Base-by-base conservation (phyloP, 176 grass and related monocot genomes). In the Cenchrus fungigraminus region DNA sequence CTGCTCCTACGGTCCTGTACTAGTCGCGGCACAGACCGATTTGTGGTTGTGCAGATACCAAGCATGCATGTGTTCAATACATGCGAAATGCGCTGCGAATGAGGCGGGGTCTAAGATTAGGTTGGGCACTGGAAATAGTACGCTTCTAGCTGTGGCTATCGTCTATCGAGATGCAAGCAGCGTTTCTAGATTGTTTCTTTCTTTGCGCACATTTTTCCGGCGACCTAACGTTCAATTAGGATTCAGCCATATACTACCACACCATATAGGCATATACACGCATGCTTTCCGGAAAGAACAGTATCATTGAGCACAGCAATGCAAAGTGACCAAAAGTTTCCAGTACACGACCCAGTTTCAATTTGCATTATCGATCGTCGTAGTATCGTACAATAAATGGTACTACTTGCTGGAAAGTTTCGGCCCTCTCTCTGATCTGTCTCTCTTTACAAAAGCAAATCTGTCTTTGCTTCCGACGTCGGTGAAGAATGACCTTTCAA, bases 381-480 rank as follows among this genome's bases (percentile, higher is more conserved):
- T 25, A 25, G 22, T 25, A 25, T 25, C 22, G 31, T 76, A 58
- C 73, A 7, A 7, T 5, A 3, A 22, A 54, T 54, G 2, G 16
- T 71, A 47, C 43, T 71, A 47, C 43, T 44, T 17, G 66, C n/a
- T 37, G 53, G 46, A 73, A 52, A 74, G 47, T 74, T 74, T 52
- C 14, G 47, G 47, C 12, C 71, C 46, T 74, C 71, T 32, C 22
- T 53, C 4, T 4, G 37, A 40, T 40, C 37, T 4, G 28, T 57
- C 54, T 20, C 32, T 42, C 16, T 0, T 42, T 22, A n/a, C 16
- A 43, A 43, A 59, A 59, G 34, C 8, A 12, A 32, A 58, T 13
- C 54, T 0, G 1, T 10, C 53, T 77, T 58, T 43, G 37, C 73
- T 34, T 56, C 53, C 73, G 9, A 56, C 29, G 32, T 13, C 2